These are phyloP conservation scores for Globisporangium echinulatum DNA, from an alignment of 352 stramenopile genomes.

Conservation along the genomic window DNA sequence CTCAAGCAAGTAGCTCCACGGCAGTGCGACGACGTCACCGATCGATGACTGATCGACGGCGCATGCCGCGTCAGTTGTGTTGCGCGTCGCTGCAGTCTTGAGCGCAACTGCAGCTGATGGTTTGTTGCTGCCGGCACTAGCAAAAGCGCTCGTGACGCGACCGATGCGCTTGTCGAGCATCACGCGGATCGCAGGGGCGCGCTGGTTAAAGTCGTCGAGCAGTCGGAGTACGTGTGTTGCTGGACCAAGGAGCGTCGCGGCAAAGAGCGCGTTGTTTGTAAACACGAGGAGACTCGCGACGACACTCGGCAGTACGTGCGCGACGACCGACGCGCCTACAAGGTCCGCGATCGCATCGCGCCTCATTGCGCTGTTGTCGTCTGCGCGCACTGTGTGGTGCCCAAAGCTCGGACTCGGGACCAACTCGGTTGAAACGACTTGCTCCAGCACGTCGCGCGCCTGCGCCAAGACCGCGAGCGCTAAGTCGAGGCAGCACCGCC, in stretches of 20 bases:
- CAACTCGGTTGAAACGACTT: conserved; percentile 19
- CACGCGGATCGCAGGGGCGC: conserved; percentile 6
- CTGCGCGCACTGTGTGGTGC: background rate
- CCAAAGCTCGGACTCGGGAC: conserved; percentile 23
- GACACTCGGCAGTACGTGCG: conserved; percentile 45
- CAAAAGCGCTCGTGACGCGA: conserved; percentile 3
- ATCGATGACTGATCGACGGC: background rate
- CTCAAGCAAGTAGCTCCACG: conserved; percentile 53
- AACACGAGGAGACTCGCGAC: conserved; percentile 56
- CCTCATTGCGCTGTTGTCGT: background rate
- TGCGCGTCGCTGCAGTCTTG: background rate
- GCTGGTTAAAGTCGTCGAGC: conserved; percentile 42
- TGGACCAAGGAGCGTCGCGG: conserved; percentile 31
- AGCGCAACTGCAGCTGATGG: background rate
- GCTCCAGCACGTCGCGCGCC: conserved; percentile 26
- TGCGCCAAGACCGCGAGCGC: conserved; percentile 16
- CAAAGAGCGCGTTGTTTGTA: conserved; percentile 45
- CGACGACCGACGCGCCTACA: conserved; percentile 42
- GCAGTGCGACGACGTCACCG: conserved; percentile 26
- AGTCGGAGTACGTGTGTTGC: conserved; percentile 37
- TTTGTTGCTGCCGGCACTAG: background rate
- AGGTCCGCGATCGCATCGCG: conserved; percentile 12
- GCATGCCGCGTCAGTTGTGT: background rate
- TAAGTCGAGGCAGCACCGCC: conserved; percentile 50
- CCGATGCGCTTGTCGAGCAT: conserved; percentile 23